Evolutionary conservation across 176 grass and related monocot genomes (phyloP).

Genomic region (Elymus sibiricus): DNA sequence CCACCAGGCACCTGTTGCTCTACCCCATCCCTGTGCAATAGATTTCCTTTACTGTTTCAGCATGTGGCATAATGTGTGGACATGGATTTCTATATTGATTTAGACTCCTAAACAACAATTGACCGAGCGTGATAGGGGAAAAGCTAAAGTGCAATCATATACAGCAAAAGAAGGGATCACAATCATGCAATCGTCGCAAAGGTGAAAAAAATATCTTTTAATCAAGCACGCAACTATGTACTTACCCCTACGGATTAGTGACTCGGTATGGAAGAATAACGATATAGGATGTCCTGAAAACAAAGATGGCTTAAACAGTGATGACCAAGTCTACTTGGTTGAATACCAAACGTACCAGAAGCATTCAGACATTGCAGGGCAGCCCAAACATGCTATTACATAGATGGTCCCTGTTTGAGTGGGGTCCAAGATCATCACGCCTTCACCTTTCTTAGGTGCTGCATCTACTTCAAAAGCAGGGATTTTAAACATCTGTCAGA

Average conservation of each 20-base stretch:
- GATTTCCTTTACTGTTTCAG: slow-evolving; percentile 47
- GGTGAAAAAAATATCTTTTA: slow-evolving; percentile 24
- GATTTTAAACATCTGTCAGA: slow-evolving; percentile 26
- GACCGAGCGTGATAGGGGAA: neutral
- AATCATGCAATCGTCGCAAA: slow-evolving; percentile 37
- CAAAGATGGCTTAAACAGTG: slow-evolving; percentile 5
- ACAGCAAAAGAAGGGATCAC: slow-evolving; percentile 14
- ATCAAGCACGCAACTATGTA: neutral
- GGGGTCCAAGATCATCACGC: slow-evolving; percentile 21
- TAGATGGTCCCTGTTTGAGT: slow-evolving; percentile 21
- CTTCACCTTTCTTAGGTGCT: slow-evolving; percentile 29
- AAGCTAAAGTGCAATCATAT: slow-evolving; percentile 27
- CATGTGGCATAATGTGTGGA: slow-evolving; percentile 32
- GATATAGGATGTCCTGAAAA: neutral
- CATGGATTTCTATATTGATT: slow-evolving; percentile 29
- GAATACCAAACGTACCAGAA: slow-evolving; percentile 30
- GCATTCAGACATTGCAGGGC: slow-evolving; percentile 9
- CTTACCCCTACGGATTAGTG: neutral
- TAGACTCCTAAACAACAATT: slow-evolving; percentile 35
- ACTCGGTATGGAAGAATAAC: neutral
- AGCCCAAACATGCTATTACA: slow-evolving; percentile 32
- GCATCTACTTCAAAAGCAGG: slow-evolving; percentile 24
- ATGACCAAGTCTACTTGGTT: slow-evolving; percentile 5
- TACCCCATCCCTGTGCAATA: slow-evolving; percentile 27
- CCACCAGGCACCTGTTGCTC: slow-evolving; percentile 27